Evolutionary conservation across 805 yeast genomes (phyloP).

Genomic region (Ogataea angusta): DNA sequence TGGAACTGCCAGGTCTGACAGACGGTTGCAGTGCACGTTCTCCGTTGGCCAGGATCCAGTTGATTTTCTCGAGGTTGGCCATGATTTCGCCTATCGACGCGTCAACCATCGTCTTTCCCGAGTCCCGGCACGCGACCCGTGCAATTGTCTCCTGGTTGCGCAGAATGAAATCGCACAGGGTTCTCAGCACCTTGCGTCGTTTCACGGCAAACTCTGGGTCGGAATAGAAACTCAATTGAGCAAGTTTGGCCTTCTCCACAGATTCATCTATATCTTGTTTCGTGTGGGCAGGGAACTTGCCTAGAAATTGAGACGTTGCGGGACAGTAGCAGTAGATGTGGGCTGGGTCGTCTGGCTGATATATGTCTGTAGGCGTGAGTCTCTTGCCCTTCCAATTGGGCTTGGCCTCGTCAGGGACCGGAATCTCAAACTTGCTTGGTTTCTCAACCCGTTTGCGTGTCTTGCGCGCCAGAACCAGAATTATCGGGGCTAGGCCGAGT

Average conservation of each 20-base stretch:
- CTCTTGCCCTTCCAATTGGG: constrained; percentile 93
- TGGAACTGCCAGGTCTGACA: constrained; percentile 82
- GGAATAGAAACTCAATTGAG: constrained; percentile 49
- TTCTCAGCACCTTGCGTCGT: constrained; percentile 66
- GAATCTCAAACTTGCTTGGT: constrained; percentile 47
- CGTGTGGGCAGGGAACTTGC: constrained; percentile 63
- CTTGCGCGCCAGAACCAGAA: constrained; percentile 23
- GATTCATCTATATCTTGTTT: constrained; percentile 66
- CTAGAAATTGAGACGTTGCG: constrained; percentile 89
- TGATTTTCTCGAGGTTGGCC: constrained; percentile 89
- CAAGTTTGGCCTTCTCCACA: constrained; percentile 49
- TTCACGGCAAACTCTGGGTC: constrained; percentile 52
- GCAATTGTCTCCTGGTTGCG: constrained; percentile 85
- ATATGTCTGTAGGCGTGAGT: constrained; percentile 58
- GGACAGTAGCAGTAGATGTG: constrained; percentile 88
- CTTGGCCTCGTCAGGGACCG: constrained; percentile 72
- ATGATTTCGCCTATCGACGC: constrained; percentile 95
- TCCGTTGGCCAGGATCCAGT: constrained; percentile 87
- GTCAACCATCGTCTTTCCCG: constrained; percentile 94
- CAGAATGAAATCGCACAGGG: constrained; percentile 68
- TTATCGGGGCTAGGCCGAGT: constrained; percentile 23
- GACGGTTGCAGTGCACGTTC: constrained; percentile 67
- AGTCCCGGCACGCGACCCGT: constrained; percentile 90
- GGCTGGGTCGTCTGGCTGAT: constrained; percentile 58
- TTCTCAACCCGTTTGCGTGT: constrained; percentile 27